Base-by-base conservation (phyloP, 225 moss, liverwort and hornwort genomes). In the Thuidium tamariscinum region DNA sequence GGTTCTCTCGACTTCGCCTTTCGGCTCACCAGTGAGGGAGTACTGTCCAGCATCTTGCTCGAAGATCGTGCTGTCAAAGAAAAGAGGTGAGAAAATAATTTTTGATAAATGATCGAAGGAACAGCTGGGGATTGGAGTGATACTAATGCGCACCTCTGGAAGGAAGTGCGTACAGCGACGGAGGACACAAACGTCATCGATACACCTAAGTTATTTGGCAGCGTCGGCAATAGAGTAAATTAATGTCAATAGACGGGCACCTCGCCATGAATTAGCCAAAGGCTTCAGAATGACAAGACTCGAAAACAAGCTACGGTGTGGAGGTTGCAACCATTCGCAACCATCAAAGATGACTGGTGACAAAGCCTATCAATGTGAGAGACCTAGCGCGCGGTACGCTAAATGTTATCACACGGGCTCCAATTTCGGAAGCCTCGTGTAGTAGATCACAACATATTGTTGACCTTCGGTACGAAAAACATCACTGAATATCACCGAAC, bases 1-100 rank as follows among this genome's bases (percentile, higher is more conserved):
- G 84, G 29, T 69, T 88, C 86, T 29, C 74, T 88, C 36, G 79
- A 76, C 83, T 87, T 86, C 34, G 84, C 70, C 84, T 69, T 91
- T 63, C 65, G 75, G 89, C 74, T 81, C 76, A 68, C 39, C 81
- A 89, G 39, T 17, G 86, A 81, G 30, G 71, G 68, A 75, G 86
- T n/a, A 54, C 30, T 71, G 61, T 73, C 84, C 70, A 87, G 64
- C 89, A 91, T 89, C 80, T 77, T 89, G 68, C 60, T 79, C 32
- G n/a, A 62, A 62, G 68, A 55, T 61, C 19, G 44, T 41, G 25
- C 56, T 90, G 87, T 64, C 64, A 69, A 63, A 70, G 19, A 32
- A 63, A 25, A 63, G 39, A 82, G 61, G 16, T 74, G 29, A 48
- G 21, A 36, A 23, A 61, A 15, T n/a, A 67, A 13, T 41, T 21